These are phyloP conservation scores for Gaeumannomyces tritici DNA, from an alignment of 2,329 filamentous ascomycete genomes.

Conservation along the genomic window DNA sequence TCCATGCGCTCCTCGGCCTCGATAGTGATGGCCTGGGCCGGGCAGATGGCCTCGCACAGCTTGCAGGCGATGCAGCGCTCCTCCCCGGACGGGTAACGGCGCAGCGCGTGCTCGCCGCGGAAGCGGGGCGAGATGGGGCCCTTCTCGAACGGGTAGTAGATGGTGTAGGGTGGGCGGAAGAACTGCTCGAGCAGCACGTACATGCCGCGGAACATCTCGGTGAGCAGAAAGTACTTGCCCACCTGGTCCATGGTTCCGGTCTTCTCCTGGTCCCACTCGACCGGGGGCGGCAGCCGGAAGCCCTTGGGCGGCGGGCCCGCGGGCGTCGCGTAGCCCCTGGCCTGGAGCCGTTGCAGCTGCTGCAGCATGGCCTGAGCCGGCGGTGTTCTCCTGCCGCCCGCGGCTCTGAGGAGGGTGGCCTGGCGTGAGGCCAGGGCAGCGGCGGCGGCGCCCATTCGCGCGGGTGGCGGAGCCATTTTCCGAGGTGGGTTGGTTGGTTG, in stretches of 20 bases:
- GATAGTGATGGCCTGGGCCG: slow-evolving; percentile 96
- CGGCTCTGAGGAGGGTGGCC: slow-evolving; percentile 1
- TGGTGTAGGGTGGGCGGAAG: slow-evolving; percentile 96
- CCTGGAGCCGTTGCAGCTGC: neutral
- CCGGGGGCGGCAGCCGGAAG: slow-evolving; percentile 67
- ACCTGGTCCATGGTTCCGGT: slow-evolving; percentile 74
- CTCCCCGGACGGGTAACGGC: slow-evolving; percentile 93
- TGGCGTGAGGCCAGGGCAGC: slow-evolving; percentile 4
- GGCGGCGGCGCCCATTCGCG: slow-evolving; percentile 2
- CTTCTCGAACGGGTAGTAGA: slow-evolving; percentile 98
- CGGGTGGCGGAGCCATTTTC: slow-evolving; percentile 4
- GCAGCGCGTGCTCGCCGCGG: slow-evolving; percentile 93
- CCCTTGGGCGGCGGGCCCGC: slow-evolving; percentile 68
- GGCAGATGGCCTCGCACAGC: slow-evolving; percentile 93
- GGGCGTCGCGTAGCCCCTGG: slow-evolving; percentile 53
- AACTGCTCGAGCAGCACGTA: slow-evolving; percentile 96
- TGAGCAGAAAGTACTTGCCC: slow-evolving; percentile 89
- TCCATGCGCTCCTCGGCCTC: slow-evolving; percentile 97
- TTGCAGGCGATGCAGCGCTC: slow-evolving; percentile 99
- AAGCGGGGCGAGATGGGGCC: slow-evolving; percentile 96
- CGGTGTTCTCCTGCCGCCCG: slow-evolving; percentile 2
- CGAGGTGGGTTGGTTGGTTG: neutral
- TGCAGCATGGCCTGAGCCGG: neutral
- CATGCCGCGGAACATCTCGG: slow-evolving; percentile 96
- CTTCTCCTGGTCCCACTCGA: slow-evolving; percentile 70